Evolutionary conservation across 2,329 filamentous ascomycete species (phyloP).

Genomic region (Fusarium lateritium): DNA sequence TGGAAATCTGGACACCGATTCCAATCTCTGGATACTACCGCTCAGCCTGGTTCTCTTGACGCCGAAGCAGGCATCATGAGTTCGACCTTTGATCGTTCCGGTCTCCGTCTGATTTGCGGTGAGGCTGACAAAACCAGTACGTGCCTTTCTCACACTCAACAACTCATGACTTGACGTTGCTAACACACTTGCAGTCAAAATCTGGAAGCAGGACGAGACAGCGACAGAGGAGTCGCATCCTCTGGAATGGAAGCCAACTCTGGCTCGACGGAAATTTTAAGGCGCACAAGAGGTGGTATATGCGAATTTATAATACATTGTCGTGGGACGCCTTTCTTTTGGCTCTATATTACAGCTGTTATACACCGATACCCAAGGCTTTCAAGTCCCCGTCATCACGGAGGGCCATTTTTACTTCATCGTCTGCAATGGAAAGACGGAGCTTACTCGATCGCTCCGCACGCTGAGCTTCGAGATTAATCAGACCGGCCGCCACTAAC

Average conservation of each 20-base stretch:
- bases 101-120: conserved; percentile 89
- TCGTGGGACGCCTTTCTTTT: conserved; percentile 17
- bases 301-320: conserved; percentile 28
- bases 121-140: conserved; percentile 95
- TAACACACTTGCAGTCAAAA: conserved; percentile 74
- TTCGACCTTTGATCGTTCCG: conserved; percentile 91
- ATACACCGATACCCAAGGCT: conserved; percentile 76
- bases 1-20: conserved; percentile 97
- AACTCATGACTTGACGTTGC: conserved; percentile 42
- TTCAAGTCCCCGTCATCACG: conserved; percentile 90
- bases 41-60: conserved; percentile 93
- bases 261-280: conserved; percentile 83
- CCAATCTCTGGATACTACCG: conserved; percentile 90
- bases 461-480: conserved; percentile 84
- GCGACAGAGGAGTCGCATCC: conserved; percentile 94
- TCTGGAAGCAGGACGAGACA: conserved; percentile 94
- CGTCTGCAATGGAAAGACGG: conserved; percentile 86
- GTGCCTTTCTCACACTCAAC: conserved; percentile 44
- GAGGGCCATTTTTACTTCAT: conserved; percentile 90
- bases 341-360: conserved; percentile 48
- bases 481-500: conserved; percentile 87
- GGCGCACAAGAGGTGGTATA: conserved; percentile 13
- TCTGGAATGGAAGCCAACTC: conserved; percentile 88
- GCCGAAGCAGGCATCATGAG: conserved; percentile 97
- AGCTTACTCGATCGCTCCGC: conserved; percentile 92